Base-by-base conservation (phyloP, 106 monocot species). In the Dendrobium nobile region DNA sequence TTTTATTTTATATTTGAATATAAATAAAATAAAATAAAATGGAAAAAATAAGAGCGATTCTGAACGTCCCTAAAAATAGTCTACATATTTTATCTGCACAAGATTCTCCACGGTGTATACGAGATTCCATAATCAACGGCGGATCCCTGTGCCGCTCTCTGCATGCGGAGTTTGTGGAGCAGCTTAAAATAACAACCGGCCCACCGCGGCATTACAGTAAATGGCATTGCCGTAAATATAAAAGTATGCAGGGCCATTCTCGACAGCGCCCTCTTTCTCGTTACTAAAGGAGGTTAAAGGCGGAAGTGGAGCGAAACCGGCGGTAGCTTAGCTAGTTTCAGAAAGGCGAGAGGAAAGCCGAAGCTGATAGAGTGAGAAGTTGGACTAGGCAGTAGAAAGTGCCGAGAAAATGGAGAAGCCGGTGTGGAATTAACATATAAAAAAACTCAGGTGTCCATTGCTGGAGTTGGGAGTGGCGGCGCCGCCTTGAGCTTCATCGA, bases 201-300 rank as follows among this genome's bases (percentile, higher is more conserved):
- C 10, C 10, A 7, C 26, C 6, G 67, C 9, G 9, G 7, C 26
- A 2, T 67, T 28, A 20, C 43, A 1, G 43, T 7, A 43, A 74
- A 44, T 74, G 74, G 74, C 43, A 44, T 18, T 74, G 17, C n/a
- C 22, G 74, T 74, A 74, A 44, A n/a, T 43, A 74, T 41, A 0
- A 44, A 42, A 9, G 15, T 6, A 74, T 1, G 8, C 18, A n/a
- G 73, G 74, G 20, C 20, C 41, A 44, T 19, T 74, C 43, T 19
- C 70, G 43, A 44, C 5, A 15, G 6, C 0, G 4, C 43, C 44
- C 15, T 74, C 74, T 74, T 74, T 17, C 9, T 37, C 72, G 28
- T 74, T 74, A 74, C 74, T n/a, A 44, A 74, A 74, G 74, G 37
- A 20, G 40, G 28, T 27, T 7, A 74, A 74, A 41, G 41, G 74